Percentiles rank a stretch among this genome's conserved stretches.
phyloP scores from a whole-genome alignment of 1,284 basidiomycete species.

The Takashimella tepidaria region DNA sequence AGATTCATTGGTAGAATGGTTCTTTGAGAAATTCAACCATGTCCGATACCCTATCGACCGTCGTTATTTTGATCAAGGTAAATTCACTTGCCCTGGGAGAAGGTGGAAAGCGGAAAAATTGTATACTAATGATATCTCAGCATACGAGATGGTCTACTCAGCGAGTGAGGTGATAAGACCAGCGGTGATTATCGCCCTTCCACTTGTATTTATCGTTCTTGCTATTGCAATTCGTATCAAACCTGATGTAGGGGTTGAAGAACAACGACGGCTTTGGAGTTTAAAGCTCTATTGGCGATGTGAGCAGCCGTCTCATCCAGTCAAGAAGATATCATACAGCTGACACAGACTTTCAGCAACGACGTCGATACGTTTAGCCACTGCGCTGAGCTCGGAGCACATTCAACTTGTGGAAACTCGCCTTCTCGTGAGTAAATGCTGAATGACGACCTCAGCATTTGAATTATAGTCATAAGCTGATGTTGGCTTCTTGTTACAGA shows the following conservation, averaged over 20 bases:
- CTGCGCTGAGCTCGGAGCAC: conserved; percentile 82
- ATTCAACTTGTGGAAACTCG: conserved; percentile 79
- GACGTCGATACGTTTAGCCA: conserved; percentile 72
- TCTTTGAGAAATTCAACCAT: conserved; percentile 65
- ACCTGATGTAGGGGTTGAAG: conserved; percentile 71
- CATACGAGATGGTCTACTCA: conserved; percentile 69
- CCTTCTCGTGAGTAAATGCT: conserved; percentile 58
- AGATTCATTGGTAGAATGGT: conserved; percentile 53
- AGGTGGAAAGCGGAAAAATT: no score
- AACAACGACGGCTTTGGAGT: conserved; percentile 64
- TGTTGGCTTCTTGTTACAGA: conserved; percentile 52
- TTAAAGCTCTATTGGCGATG: conserved; percentile 86
- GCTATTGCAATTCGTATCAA: conserved; percentile 80
- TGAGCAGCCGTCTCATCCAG: conserved; percentile 49
- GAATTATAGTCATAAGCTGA: not conserved
- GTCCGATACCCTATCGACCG: conserved; percentile 87
- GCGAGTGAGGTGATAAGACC: conserved; percentile 12
- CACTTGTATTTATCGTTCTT: conserved; percentile 82
- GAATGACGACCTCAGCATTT: not conserved
- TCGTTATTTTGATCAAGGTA: conserved; percentile 61
- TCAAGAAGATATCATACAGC: not conserved
- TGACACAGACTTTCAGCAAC: conserved; percentile 61
- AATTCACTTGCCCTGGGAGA: conserved; percentile 2
- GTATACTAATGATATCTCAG: conserved; percentile 10
- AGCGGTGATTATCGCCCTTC: conserved; percentile 51